Evolutionary conservation across 2,329 filamentous ascomycete species (phyloP), one percentile per base, ranked within the genome.

Genomic region (Pyricularia grisea): DNA sequence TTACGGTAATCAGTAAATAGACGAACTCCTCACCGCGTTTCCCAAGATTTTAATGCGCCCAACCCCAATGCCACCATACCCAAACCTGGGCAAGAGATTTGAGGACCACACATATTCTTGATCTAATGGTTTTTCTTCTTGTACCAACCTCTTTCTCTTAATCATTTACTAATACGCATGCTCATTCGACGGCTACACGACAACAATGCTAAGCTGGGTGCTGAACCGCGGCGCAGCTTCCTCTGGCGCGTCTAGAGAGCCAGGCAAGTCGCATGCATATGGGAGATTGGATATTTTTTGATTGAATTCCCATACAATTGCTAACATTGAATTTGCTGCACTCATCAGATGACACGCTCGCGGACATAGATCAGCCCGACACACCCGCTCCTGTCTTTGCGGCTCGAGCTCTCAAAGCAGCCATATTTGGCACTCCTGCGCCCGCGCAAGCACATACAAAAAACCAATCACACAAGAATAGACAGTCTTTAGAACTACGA

Each of bases 361-460:
- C 42, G 17, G 42, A 55, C 60, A 73, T 85, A 60, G 87, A 90
- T 20, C 81, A 81, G 36, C 87, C 88, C 58, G 88, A 90, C 73
- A 90, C 88, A 20, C 88, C 88, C 7, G 88, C 87, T 0, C 88
- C 88, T 1, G 84, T 90, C 0, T 90, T 90, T 74, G 88, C 88
- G 2, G 88, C 88, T 55, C 84, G 88, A 70, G 88, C 88, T 6
- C 80, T 90, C 74, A 89, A 86, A 73, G 87, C 83, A 73, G 88
- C 86, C 30, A 77, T 90, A 65, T 90, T 90, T 73, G 88, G 88
- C 60, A 87, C 86, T 3, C 85, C 87, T 12, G 78, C 80, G 17
- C 78, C 79, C 33, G 76, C 72, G 67, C 42, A 20, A 55, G 42
- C 42, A 55, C 17, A 20, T 20, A 55, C 42, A 55, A 55, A 55